Percentiles rank a stretch among this genome's conserved stretches.
These are phyloP conservation scores for Scutellaria barbata DNA, from an alignment of 257 asterid genomes.

Conservation along the genomic window DNA sequence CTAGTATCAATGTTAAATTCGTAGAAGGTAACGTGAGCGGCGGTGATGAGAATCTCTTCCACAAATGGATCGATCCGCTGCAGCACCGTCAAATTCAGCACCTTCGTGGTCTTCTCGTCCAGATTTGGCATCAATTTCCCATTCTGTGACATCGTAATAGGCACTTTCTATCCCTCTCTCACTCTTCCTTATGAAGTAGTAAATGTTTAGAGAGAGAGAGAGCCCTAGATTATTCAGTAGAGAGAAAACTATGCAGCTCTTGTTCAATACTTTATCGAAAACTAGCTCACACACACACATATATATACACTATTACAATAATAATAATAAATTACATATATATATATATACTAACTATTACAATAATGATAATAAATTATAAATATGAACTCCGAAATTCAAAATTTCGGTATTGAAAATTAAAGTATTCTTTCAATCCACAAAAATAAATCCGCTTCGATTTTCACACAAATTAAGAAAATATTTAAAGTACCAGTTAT, in stretches of 20 bases:
- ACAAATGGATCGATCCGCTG: slow-evolving; percentile 90
- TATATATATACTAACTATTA: too few relatives aligned
- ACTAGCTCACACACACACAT: too few relatives aligned
- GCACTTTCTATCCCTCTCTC: slow-evolving; percentile 36
- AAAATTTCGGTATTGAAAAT: too few relatives aligned
- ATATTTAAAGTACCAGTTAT: too few relatives aligned
- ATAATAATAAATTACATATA: too few relatives aligned
- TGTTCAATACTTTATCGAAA: background rate
- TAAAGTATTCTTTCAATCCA: too few relatives aligned
- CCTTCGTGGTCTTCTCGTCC: slow-evolving; percentile 82
- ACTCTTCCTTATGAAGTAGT: slow-evolving; percentile 31
- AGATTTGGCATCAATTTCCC: slow-evolving; percentile 95
- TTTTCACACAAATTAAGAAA: too few relatives aligned
- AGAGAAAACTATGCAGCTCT: slow-evolving; percentile 23
- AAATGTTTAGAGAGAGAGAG: slow-evolving; percentile 41
- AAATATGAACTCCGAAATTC: too few relatives aligned
- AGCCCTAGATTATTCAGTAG: slow-evolving; percentile 39
- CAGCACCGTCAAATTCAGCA: slow-evolving; percentile 80
- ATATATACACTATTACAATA: too few relatives aligned
- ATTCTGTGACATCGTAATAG: slow-evolving; percentile 45
- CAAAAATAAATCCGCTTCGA: too few relatives aligned
- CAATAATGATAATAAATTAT: too few relatives aligned
- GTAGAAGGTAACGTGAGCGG: slow-evolving; percentile 94
- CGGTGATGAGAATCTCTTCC: slow-evolving; percentile 90
- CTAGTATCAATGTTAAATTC: slow-evolving; percentile 79